phyloP scores from a whole-genome alignment of 2,329 filamentous ascomycete species.

The Colletotrichum camelliae region DNA sequence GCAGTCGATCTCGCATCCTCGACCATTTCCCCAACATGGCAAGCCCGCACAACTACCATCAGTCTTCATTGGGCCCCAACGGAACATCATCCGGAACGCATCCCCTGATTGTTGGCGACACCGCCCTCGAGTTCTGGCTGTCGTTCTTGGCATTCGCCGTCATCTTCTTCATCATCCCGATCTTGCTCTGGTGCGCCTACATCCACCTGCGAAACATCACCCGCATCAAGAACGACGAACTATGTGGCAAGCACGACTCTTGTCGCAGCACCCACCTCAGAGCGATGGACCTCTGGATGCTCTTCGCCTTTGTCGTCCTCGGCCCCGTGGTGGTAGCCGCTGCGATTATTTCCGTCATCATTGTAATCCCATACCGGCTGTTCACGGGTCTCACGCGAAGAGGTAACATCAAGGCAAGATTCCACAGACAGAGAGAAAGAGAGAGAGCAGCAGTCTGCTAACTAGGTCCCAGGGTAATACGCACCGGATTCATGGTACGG shows the following conservation, averaged over 20 bases:
- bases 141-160: not conserved
- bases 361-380: not conserved
- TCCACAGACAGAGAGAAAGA: not conserved
- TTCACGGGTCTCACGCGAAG: not conserved
- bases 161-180: not conserved
- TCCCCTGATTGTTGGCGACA: not conserved
- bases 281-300: not conserved
- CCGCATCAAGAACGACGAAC: not conserved
- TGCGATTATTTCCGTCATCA: not conserved
- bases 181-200: not conserved
- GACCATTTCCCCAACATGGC: not conserved
- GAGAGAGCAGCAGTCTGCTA: not conserved
- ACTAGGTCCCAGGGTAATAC: not conserved
- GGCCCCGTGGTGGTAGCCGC: not conserved
- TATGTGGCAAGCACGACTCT: not conserved
- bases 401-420: not conserved
- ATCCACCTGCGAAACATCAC: not conserved
- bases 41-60: not conserved
- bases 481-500: not conserved
- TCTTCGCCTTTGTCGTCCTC: not conserved
- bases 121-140: not conserved
- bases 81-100: not conserved
- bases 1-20: not conserved
- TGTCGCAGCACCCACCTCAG: not conserved
- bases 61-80: not conserved